phyloP scores from a whole-genome alignment of 1,139 yeast species.

The Geotrichum aggregatum region DNA sequence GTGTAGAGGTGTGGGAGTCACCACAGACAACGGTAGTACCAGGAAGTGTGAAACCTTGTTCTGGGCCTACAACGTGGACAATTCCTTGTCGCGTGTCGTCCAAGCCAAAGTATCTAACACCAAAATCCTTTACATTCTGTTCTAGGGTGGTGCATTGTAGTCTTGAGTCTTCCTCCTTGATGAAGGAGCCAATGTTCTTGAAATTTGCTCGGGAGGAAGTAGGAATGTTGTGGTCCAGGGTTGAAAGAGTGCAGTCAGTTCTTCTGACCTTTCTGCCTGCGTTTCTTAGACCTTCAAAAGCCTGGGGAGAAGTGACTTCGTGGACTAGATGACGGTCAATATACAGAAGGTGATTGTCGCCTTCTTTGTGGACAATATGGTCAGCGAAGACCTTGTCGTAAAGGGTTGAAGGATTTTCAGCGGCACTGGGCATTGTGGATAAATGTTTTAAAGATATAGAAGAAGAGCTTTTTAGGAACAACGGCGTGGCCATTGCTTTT shows the following conservation, averaged over 20 bases:
- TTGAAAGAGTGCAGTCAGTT: conserved; percentile 90
- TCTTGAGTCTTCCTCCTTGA: conserved; percentile 85
- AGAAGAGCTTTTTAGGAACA: conserved; percentile 1
- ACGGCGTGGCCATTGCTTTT: conserved; percentile 1
- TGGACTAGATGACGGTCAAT: conserved; percentile 96
- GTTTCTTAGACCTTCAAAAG: conserved; percentile 86
- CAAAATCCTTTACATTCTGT: conserved; percentile 85
- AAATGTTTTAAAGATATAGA: neutral
- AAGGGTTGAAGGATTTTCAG: conserved; percentile 48
- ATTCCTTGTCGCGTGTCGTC: conserved; percentile 92
- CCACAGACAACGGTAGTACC: conserved; percentile 99
- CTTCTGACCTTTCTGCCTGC: conserved; percentile 89
- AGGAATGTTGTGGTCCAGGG: conserved; percentile 97
- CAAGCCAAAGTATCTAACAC: conserved; percentile 90
- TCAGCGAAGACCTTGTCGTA: conserved; percentile 95
- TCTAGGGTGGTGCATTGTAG: conserved; percentile 89
- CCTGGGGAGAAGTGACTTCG: conserved; percentile 98
- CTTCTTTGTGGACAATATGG: conserved; percentile 86
- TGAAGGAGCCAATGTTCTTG: conserved; percentile 72
- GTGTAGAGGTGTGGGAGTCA: conserved; percentile 96
- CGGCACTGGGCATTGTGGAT: conserved; percentile 29
- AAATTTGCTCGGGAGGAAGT: conserved; percentile 76
- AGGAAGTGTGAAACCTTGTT: conserved; percentile 96
- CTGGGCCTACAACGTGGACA: conserved; percentile 97
- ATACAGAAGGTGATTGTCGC: conserved; percentile 75